Evolutionary conservation across 352 stramenopile species (phyloP), one percentile per base, ranked within the genome.

Genomic region (Phytopythium kandeliae): DNA sequence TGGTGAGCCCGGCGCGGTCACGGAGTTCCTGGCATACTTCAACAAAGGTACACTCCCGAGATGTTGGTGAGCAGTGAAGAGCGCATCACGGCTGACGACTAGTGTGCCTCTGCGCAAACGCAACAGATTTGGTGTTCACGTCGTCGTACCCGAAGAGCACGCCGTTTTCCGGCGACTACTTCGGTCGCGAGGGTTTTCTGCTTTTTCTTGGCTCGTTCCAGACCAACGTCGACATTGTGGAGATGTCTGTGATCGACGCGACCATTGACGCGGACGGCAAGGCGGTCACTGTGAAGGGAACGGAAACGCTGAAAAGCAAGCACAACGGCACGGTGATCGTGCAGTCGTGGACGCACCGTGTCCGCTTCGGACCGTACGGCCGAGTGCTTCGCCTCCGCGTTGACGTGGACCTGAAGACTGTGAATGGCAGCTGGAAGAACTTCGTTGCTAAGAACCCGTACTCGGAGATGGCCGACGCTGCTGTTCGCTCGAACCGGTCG

Each of bases 251-350:
- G n/a, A 62, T 72, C 21, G 78, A 93, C 13, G 68, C 81, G 21
- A 55, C 68, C 30, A 51, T 85, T 43, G 78, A 86, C 54, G 60
- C 66, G 0, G 78, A 83, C 42, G 78, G 80, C 54, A 90, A 89
- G 54, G 74, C 66, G 33, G 56, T 88, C 31, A 85, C 62, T 5
- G 72, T 93, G 25, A 93, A 89, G 50, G 85, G 85, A 17, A 70
- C 77, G 16, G 82, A 95, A 51, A 95, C 79, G 34, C 60, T 95
- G 30, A 88, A 89, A 56, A 87, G 80, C 62, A 92, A 92, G 57
- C 62, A 80, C 56, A 88, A 80, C 11, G 73, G 70, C 22, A 58
- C 74, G 4, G 60, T 87, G n/a, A 76, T 95, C 41, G 67, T 74
- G 6, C 80, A 95, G 62, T 69, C 67, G 43, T 95, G 73, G 72